phyloP scores from a whole-genome alignment of 257 asterid genomes.

The Fraxinus anomala region DNA sequence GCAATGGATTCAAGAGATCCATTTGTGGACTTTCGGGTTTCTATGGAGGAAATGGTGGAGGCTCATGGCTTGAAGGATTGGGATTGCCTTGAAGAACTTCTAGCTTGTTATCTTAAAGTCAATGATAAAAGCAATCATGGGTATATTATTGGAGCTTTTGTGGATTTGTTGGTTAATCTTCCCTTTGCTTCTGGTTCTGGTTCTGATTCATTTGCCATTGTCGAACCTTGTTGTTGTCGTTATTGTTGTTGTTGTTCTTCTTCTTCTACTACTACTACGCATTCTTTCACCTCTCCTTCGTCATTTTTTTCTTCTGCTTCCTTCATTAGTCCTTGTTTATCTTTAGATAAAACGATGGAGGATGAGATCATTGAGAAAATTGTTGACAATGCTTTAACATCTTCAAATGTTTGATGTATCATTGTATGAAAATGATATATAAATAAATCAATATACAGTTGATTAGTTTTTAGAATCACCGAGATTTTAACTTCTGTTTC shows the following conservation, averaged over 20 bases:
- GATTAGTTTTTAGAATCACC: background rate
- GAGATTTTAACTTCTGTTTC: background rate
- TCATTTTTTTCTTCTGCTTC: slow-evolving; percentile 44
- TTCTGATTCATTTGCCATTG: slow-evolving; percentile 14
- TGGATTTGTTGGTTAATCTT: slow-evolving; percentile 42
- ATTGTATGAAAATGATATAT: background rate
- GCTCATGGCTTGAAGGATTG: slow-evolving; percentile 46
- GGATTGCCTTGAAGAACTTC: slow-evolving; percentile 49
- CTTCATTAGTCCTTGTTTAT: slow-evolving; percentile 38
- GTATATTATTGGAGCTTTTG: slow-evolving; percentile 55
- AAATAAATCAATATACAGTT: background rate
- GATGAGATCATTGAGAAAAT: slow-evolving; percentile 24
- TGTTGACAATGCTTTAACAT: slow-evolving; percentile 13
- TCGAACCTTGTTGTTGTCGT: slow-evolving; percentile 22
- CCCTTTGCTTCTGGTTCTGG: background rate
- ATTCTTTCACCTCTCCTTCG: slow-evolving; percentile 50
- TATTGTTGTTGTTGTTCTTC: background rate
- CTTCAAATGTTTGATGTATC: slow-evolving; percentile 14
- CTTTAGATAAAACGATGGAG: slow-evolving; percentile 27
- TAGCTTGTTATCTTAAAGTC: slow-evolving; percentile 49
- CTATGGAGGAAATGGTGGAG: slow-evolving; percentile 71
- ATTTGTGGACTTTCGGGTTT: slow-evolving; percentile 46
- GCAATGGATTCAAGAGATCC: slow-evolving; percentile 51
- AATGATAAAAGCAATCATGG: slow-evolving; percentile 46
- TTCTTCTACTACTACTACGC: slow-evolving; percentile 28